These are phyloP conservation scores for Acanthamoeba royreba DNA, from an alignment of 208 protist species.

Conservation along the genomic window DNA sequence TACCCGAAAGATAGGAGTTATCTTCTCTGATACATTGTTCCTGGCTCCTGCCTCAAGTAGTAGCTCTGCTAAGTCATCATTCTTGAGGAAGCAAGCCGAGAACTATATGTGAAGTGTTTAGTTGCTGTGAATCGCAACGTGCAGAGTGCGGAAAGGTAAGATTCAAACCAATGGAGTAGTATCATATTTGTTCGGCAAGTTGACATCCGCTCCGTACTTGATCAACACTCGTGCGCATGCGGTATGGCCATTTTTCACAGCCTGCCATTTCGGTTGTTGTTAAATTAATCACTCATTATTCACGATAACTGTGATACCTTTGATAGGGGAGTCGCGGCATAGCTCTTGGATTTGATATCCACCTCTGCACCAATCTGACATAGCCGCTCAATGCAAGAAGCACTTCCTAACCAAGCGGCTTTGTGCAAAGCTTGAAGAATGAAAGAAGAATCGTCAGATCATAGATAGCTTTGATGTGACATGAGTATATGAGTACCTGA, in stretches of 20 bases:
- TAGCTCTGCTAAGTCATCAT: neutral
- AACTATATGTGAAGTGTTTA: neutral
- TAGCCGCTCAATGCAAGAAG: neutral
- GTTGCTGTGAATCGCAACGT: too few relatives aligned
- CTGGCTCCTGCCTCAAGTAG: neutral
- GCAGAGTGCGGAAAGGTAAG: neutral
- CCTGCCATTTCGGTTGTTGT: neutral
- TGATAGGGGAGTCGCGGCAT: neutral
- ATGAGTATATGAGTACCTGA: neutral
- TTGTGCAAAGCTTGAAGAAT: neutral
- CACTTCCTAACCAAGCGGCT: neutral
- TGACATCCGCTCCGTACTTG: neutral
- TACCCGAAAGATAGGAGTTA: neutral
- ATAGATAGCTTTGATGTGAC: too few relatives aligned
- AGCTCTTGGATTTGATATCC: neutral
- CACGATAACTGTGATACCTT: too few relatives aligned
- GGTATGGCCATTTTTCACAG: neutral
- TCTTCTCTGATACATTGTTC: neutral
- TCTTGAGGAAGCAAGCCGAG: neutral
- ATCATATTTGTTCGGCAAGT: neutral
- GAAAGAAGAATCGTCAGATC: neutral
- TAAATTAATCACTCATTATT: too few relatives aligned
- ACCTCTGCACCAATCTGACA: neutral
- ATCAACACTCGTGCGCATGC: neutral
- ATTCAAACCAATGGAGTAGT: neutral